Percentiles rank a stretch among this genome's conserved stretches.
These are phyloP conservation scores for Oxytropis ochrocephala DNA, from an alignment of 306 rosid species.

Conservation along the genomic window DNA sequence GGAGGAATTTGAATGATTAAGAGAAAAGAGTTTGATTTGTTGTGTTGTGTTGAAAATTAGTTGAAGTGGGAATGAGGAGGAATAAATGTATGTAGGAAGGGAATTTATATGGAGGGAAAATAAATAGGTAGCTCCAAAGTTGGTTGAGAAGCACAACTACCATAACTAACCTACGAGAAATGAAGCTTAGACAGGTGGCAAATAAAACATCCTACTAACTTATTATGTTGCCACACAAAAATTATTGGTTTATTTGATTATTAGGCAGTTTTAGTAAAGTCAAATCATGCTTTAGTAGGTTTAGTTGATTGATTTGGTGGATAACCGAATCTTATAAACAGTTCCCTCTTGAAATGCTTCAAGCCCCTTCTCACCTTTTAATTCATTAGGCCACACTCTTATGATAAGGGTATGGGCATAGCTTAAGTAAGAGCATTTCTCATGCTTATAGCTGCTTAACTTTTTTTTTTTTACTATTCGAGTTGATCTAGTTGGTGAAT, in stretches of 20 bases:
- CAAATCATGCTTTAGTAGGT: conserved; percentile 23
- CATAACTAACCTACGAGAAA: conserved; percentile 34
- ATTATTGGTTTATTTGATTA: not conserved
- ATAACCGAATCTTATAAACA: conserved; percentile 22
- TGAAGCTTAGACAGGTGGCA: not conserved
- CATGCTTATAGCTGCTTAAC: no score
- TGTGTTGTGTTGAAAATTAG: not conserved
- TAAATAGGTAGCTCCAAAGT: conserved; percentile 28
- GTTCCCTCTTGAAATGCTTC: not conserved
- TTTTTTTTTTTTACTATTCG: no score
- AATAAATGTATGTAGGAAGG: conserved; percentile 7
- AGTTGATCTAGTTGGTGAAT: no score
- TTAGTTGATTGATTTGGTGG: conserved; percentile 17
- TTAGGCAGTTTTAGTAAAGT: not conserved
- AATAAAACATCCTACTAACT: not conserved
- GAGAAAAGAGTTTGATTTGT: not conserved
- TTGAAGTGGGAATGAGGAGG: not conserved
- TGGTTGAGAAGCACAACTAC: conserved; percentile 77
- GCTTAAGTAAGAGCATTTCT: no score
- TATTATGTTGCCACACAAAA: not conserved
- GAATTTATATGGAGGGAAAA: conserved; percentile 44
- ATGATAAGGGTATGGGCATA: no score
- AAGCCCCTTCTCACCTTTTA: not conserved
- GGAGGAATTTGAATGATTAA: not conserved
- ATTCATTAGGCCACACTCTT: not conserved